These are phyloP conservation scores for Podospora sp. DNA, from an alignment of 495 filamentous ascomycete species.

Conservation along the genomic window DNA sequence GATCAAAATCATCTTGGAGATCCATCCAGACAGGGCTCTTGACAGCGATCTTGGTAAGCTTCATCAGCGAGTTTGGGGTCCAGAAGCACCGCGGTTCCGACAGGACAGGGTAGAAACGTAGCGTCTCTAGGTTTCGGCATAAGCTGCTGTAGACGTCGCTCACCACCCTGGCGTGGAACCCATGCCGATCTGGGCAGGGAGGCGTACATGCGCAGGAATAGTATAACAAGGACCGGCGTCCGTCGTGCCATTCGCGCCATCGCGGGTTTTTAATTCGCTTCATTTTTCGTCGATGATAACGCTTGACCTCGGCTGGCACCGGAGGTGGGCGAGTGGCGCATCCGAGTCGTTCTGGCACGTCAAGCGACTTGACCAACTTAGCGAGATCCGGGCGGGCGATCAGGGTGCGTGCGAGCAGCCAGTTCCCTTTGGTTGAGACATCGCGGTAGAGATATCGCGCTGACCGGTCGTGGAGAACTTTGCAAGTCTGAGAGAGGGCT, in stretches of 20 bases:
- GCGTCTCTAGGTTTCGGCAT: not conserved
- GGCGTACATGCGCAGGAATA: too few relatives aligned
- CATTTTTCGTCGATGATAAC: not conserved
- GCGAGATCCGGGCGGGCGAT: constrained; percentile 3
- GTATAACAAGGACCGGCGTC: too few relatives aligned
- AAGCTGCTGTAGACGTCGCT: not conserved
- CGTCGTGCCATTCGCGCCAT: not conserved
- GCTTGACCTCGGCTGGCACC: not conserved
- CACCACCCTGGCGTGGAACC: too few relatives aligned
- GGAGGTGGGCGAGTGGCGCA: too few relatives aligned
- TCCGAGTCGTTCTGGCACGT: too few relatives aligned
- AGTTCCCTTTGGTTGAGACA: not conserved
- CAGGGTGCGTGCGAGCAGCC: not conserved
- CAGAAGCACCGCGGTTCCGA: not conserved
- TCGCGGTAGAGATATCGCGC: not conserved
- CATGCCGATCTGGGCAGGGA: too few relatives aligned
- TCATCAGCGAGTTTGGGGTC: not conserved
- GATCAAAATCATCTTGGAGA: not conserved
- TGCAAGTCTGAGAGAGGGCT: not conserved
- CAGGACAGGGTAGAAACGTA: not conserved
- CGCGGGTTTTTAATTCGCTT: too few relatives aligned
- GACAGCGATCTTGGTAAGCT: not conserved
- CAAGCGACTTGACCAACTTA: not conserved
- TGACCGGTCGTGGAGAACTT: not conserved
- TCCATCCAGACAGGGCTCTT: not conserved